Evolutionary conservation across 202 grass and related monocot genomes (phyloP), one percentile per base, ranked within the genome.

Genomic region (Panicum virgatum): DNA sequence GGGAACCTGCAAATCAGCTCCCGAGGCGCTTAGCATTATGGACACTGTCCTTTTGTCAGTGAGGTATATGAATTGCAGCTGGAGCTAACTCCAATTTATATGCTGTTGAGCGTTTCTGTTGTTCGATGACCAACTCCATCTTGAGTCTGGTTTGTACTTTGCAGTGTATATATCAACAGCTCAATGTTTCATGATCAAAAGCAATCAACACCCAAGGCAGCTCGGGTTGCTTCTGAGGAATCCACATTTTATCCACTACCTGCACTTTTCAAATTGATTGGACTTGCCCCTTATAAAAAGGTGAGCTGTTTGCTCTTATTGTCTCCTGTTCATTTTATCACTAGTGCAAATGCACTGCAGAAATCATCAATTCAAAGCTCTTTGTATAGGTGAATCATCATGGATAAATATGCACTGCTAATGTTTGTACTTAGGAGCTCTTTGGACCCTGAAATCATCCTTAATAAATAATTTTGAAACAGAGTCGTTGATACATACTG

Each of bases 271-370:
- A 89, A 88, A 73, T 82, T 98, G 45, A 86, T 94, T 16, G 92
- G 90, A 20, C 82, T 95, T 63, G 66, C 89, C 9, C 96, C 96
- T 78, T 98, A 90, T 87, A 91, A 70, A 86, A 95, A 95, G 96
- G 96, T 83, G 53, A 34, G 19, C 50, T 74, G 6, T 39, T 67
- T 75, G 18, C 29, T 63, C 37, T 42, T 47, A 38, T 84, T 19
- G 18, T 76, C 62, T 67, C 26, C 53, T 72, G 25, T 76, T 83
- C 9, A 18, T 67, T 51, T 87, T 67, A 51, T 72, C 12, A 8
- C 64, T 71, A 74, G 42, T 61, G 26, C 26, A 80, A 65, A 76
- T 58, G 37, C 15, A 40, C 12, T 76, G 2, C 69, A 44, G 54
- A 80, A 76, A 12, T 6, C 20, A 76, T 10, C 19, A 27, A 36